Evolutionary conservation across 2,329 filamentous ascomycete species (phyloP).

Genomic region (Ceratocystis albifundus): DNA sequence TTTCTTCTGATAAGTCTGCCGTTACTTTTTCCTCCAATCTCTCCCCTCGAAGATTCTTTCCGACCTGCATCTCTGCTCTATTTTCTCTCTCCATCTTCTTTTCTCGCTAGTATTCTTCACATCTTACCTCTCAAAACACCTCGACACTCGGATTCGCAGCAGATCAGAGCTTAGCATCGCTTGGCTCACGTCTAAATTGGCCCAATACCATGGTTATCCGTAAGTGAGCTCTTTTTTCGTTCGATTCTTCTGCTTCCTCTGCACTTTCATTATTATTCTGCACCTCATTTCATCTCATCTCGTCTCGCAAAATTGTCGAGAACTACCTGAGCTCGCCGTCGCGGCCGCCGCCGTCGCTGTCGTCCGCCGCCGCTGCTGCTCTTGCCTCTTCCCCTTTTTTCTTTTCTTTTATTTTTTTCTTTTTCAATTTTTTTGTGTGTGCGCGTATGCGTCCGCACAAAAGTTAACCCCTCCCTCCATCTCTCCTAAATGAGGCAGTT

Average conservation of each 20-base stretch:
- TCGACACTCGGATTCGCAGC: constrained; percentile 3
- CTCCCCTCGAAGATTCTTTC: neutral
- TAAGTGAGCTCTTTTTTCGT: constrained; percentile 7
- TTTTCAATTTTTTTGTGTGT: neutral
- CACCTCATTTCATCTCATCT: constrained; percentile 8
- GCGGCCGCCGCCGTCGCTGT: no score
- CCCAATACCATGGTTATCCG: constrained; percentile 11
- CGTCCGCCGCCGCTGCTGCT: neutral
- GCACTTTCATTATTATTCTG: no score
- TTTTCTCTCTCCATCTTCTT: neutral
- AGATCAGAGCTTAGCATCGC: constrained; percentile 11
- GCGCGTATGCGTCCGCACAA: neutral
- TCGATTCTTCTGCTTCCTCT: neutral
- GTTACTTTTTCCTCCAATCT: neutral
- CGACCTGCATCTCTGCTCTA: neutral
- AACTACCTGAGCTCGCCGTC: neutral
- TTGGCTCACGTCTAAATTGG: constrained; percentile 10
- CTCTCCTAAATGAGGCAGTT: neutral
- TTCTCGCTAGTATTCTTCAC: neutral
- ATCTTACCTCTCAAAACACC: neutral
- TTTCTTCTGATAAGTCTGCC: neutral
- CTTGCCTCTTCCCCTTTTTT: neutral
- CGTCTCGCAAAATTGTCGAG: neutral
- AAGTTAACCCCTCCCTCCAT: neutral
- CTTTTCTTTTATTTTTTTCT: no score